phyloP scores from a whole-genome alignment of 495 filamentous ascomycete species.

The Opeltia flavorubescens region DNA sequence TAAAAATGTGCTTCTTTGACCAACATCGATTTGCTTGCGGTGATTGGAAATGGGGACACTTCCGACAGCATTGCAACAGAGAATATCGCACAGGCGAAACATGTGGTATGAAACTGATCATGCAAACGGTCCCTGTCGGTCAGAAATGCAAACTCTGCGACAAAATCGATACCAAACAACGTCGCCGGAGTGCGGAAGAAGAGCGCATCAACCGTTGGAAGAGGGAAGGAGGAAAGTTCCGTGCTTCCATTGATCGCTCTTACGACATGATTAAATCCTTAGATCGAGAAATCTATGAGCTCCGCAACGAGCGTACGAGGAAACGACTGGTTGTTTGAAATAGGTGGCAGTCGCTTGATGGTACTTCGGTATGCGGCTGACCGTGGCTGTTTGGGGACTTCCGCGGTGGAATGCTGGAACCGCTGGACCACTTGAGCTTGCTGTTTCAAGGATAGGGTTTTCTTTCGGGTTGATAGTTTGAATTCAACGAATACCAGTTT shows the following conservation, averaged over 20 bases:
- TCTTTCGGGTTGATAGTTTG: background rate
- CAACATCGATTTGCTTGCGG: constrained; percentile 51
- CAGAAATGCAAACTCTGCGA: constrained; percentile 74
- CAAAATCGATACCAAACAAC: constrained; percentile 76
- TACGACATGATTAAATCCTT: constrained; percentile 46
- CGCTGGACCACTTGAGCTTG: background rate
- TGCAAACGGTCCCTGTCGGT: constrained; percentile 43
- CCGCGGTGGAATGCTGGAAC: background rate
- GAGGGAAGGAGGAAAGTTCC: constrained; percentile 50
- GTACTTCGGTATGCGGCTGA: constrained; percentile 2
- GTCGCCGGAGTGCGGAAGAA: constrained; percentile 58
- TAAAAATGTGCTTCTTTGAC: constrained; percentile 46
- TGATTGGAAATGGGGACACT: constrained; percentile 93
- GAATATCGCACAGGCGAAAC: constrained; percentile 98
- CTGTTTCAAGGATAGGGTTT: background rate
- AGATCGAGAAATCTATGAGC: constrained; percentile 46
- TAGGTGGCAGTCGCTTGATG: constrained; percentile 1
- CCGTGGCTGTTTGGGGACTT: background rate
- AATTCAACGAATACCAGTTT: background rate
- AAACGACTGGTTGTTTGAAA: constrained; percentile 13
- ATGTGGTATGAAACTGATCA: constrained; percentile 88
- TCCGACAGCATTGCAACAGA: constrained; percentile 85
- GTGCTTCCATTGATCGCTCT: constrained; percentile 70
- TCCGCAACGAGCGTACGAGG: constrained; percentile 33
- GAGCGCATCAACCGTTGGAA: constrained; percentile 74